Conservation (phyloP, 2,329 filamentous ascomycete genomes). For the Colletotrichum australisinense region DNA sequence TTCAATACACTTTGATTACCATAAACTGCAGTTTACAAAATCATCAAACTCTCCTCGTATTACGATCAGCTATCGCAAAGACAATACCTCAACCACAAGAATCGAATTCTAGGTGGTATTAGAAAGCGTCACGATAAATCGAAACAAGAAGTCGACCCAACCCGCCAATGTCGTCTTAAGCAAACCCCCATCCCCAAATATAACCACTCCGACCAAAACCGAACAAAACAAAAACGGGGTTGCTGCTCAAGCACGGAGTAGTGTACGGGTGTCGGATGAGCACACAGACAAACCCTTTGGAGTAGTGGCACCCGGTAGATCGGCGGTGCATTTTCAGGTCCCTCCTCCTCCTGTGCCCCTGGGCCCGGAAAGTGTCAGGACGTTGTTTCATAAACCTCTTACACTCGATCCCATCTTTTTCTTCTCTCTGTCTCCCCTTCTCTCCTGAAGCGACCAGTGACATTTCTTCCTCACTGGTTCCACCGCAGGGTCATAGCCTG, state of each 20-base stretch:
- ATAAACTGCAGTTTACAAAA: background rate
- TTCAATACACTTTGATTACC: background rate
- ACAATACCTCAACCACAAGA: background rate
- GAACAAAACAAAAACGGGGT: background rate
- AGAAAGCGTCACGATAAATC: background rate
- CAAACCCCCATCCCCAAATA: background rate
- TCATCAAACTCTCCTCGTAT: background rate
- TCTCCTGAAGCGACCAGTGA: background rate
- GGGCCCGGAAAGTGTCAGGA: constrained; percentile 36
- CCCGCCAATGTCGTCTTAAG: background rate
- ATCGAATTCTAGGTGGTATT: background rate
- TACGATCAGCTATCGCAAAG: background rate
- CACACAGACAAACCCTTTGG: background rate
- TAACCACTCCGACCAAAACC: background rate
- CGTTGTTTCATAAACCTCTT: constrained; percentile 37
- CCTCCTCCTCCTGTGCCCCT: constrained; percentile 1
- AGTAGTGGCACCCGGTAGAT: background rate
- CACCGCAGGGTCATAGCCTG: constrained; percentile 1
- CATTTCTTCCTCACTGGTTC: background rate
- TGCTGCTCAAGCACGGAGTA: no score
- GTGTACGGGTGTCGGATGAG: background rate
- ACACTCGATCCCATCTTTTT: constrained; percentile 29
- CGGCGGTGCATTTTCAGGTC: constrained; percentile 22
- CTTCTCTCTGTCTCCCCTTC: background rate
- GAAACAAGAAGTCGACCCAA: background rate